Base-by-base conservation (phyloP, 148 eudicot genomes). In the Polygonum aviculare region DNA sequence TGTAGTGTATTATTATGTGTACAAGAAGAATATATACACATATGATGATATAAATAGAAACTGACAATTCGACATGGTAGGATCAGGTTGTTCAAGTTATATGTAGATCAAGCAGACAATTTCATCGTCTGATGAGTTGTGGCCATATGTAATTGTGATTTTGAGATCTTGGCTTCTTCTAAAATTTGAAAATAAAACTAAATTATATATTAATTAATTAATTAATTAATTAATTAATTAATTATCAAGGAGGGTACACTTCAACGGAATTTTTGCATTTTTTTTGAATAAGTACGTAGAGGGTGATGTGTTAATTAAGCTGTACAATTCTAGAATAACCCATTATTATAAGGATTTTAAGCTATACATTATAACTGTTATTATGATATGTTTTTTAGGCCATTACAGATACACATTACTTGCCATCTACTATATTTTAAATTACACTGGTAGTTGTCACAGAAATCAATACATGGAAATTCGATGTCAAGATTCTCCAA, bases 401-500 rank as follows among this genome's bases (percentile, higher is more conserved):
- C 63, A 57, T 18, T 57, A 31, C 7, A 4, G 16, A 63, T 63
- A 63, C 63, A 63, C 39, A 63, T 7, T 9, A 57, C 33, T 57
- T 57, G 63, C 63, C 31, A 57, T 5, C 1, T 19, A 57, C 21
- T 19, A 19, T 57, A 57, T 7, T 9, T 19, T 57, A 60, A 22
- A 22, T n/a, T 57, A 26, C 10, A 62, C 5, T 62, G 38, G 39
- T 62, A 8, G 72, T 36, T 67, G 44, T 67, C 44, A 36, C 72
- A 67, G 11, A 67, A 38, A 35, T 67, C 44, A 67, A 67, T 35
- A 35, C 72, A 67, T 67, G 45, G 72, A 67, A 67, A 15, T 67
- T 36, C 19, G 45, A 67, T 67, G 72, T 67, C 44, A 67, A 67
- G 72, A 67, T 67, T 67, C 72, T 67, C 72, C 45, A 35, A 67